These are phyloP conservation scores for Serendipita sp. DNA, from an alignment of 1,284 basidiomycete genomes.

Conservation along the genomic window DNA sequence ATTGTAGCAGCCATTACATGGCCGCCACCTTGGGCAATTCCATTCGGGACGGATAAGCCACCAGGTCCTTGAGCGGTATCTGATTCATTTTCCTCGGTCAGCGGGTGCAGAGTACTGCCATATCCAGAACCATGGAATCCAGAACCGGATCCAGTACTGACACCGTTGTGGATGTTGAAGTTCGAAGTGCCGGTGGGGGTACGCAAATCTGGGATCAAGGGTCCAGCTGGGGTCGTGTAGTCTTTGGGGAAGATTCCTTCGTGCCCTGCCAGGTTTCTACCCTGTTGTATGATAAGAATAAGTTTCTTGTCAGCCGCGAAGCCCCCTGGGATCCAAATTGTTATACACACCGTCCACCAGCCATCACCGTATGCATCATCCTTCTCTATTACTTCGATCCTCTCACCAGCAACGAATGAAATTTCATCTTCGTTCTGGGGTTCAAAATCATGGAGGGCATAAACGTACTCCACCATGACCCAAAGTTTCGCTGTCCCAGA, in stretches of 20 bases:
- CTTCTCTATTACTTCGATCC: conserved; percentile 80
- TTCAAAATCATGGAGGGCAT: conserved; percentile 71
- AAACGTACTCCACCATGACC: conserved; percentile 37
- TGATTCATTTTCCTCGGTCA: conserved; percentile 15
- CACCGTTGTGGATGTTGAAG: neutral
- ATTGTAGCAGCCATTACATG: conserved; percentile 68
- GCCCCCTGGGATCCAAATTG: neutral
- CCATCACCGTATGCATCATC: conserved; percentile 92
- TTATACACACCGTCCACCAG: conserved; percentile 86
- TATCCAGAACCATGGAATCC: conserved; percentile 14
- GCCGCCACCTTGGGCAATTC: conserved; percentile 22
- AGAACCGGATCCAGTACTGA: neutral
- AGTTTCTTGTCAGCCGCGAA: neutral
- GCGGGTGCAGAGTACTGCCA: conserved; percentile 8
- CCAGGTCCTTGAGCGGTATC: conserved; percentile 12
- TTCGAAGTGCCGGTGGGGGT: neutral
- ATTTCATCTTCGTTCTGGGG: conserved; percentile 95
- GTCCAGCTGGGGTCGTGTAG: conserved; percentile 58
- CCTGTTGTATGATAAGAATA: conserved; percentile 33
- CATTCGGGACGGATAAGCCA: neutral
- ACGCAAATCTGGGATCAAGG: conserved; percentile 14
- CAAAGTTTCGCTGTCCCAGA: neutral
- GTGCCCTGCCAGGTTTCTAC: conserved; percentile 70
- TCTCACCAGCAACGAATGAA: conserved; percentile 72
- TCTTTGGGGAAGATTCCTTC: conserved; percentile 83